A percentile compares a stretch with the other conserved stretches of the same genome.
phyloP scores from a whole-genome alignment of 148 eudicot species.

The Oxyria digyna region DNA sequence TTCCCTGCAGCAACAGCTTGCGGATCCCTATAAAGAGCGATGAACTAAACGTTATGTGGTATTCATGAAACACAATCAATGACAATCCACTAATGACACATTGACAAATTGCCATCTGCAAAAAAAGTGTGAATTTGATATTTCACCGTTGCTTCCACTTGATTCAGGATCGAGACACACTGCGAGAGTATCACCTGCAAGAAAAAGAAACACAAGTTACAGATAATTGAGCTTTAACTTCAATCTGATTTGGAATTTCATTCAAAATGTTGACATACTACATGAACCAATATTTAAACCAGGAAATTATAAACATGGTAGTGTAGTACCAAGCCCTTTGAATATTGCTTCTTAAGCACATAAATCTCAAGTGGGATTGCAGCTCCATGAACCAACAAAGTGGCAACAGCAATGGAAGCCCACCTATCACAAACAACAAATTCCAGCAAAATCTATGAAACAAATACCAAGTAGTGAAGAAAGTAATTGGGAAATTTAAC shows the following conservation, averaged over 20 bases:
- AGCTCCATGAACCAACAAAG: conserved; percentile 47
- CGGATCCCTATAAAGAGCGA: conserved; percentile 35
- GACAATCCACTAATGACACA: background rate
- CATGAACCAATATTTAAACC: background rate
- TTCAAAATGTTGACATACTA: background rate
- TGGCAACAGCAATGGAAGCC: conserved; percentile 58
- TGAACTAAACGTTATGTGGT: background rate
- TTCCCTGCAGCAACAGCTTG: conserved; percentile 45
- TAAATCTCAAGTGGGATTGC: conserved; percentile 43
- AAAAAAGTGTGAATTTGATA: background rate
- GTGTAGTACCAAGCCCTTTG: background rate
- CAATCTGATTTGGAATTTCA: background rate
- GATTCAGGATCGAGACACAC: conserved; percentile 43
- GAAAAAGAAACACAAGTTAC: background rate
- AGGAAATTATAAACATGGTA: conserved; percentile 8
- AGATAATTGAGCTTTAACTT: background rate
- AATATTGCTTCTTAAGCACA: conserved; percentile 36
- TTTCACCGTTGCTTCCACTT: conserved; percentile 41
- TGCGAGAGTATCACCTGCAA: conserved; percentile 52
- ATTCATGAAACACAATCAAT: background rate
- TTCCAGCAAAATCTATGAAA: background rate
- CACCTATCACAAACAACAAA: conserved; percentile 35
- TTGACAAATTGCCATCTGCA: background rate
- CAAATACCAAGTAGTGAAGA: background rate
- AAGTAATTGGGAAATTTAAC: background rate